Conservation (phyloP, 2,329 filamentous ascomycete genomes). For the Thelonectria rubi region DNA sequence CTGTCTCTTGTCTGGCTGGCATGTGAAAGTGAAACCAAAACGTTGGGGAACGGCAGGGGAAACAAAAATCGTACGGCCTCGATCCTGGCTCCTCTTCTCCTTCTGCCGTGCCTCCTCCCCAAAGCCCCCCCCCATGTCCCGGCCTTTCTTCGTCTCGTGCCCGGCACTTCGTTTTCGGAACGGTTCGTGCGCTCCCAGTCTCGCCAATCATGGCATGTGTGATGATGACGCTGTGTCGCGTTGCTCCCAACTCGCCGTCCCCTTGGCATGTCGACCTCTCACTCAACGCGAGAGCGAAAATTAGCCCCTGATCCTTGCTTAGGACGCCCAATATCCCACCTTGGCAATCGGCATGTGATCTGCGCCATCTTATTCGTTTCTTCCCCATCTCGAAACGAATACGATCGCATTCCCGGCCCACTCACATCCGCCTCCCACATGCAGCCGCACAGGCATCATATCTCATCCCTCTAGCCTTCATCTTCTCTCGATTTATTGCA, state of each 20-base stretch:
- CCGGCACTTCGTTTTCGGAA: conserved; percentile 28
- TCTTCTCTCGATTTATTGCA: neutral
- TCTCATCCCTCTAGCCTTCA: no score
- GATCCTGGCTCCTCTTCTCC: neutral
- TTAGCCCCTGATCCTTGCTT: conserved; percentile 12
- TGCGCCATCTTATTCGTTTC: conserved; percentile 5
- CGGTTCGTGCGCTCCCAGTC: conserved; percentile 13
- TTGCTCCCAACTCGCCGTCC: neutral
- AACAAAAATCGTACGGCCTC: conserved; percentile 20
- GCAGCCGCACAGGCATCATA: no score
- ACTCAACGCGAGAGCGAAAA: neutral
- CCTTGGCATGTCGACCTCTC: no score
- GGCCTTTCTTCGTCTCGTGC: conserved; percentile 16
- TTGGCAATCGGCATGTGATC: conserved; percentile 15
- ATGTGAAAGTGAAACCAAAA: conserved; percentile 25
- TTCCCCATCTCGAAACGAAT: conserved; percentile 5
- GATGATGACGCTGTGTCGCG: conserved; percentile 2
- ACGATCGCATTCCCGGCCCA: neutral
- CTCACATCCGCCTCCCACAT: neutral
- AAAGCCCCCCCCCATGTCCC: conserved; percentile 5
- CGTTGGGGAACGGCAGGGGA: conserved; percentile 10
- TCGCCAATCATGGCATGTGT: conserved; percentile 8
- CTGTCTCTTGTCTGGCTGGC: conserved; percentile 5
- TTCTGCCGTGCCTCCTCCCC: no score
- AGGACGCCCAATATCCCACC: conserved; percentile 17